These are phyloP conservation scores for Apiotrichum sp. DNA, from an alignment of 1,284 basidiomycete genomes.

Conservation along the genomic window DNA sequence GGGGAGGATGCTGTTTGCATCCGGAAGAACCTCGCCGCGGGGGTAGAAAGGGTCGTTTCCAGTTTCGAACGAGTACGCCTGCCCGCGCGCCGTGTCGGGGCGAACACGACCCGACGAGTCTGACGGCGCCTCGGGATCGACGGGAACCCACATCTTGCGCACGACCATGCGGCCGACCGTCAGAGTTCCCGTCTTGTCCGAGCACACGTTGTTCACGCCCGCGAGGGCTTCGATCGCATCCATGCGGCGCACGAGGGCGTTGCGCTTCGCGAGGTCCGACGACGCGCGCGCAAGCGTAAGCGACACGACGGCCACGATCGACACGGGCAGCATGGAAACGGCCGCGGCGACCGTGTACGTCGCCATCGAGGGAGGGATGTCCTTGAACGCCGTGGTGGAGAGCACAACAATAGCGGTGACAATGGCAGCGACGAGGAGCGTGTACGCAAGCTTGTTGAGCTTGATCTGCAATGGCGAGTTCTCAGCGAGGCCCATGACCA, in stretches of 20 bases:
- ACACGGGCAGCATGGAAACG: constrained; percentile 53
- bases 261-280: constrained; percentile 47
- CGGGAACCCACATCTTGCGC: constrained; percentile 55
- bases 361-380: constrained; percentile 47
- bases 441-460: constrained; percentile 56
- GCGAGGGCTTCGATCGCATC: constrained; percentile 56
- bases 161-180: constrained; percentile 55
- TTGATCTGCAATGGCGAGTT: constrained; percentile 61
- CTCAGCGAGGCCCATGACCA: constrained; percentile 48
- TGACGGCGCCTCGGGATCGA: constrained; percentile 18
- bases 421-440: constrained; percentile 55
- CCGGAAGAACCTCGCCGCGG: constrained; percentile 39
- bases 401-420: constrained; percentile 59
- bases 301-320: constrained; percentile 48
- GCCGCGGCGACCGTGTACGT: constrained; percentile 52
- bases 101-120: constrained; percentile 13
- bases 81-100: constrained; percentile 33
- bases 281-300: constrained; percentile 47
- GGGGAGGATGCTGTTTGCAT: constrained; percentile 9
- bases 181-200: constrained; percentile 61
- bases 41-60: constrained; percentile 49
- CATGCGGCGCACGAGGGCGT: constrained; percentile 51
- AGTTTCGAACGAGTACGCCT: constrained; percentile 45
- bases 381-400: constrained; percentile 52
- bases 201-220: constrained; percentile 58